Evolutionary conservation across 805 yeast genomes (phyloP).

Genomic region (Yamadazyma nakazawae): DNA sequence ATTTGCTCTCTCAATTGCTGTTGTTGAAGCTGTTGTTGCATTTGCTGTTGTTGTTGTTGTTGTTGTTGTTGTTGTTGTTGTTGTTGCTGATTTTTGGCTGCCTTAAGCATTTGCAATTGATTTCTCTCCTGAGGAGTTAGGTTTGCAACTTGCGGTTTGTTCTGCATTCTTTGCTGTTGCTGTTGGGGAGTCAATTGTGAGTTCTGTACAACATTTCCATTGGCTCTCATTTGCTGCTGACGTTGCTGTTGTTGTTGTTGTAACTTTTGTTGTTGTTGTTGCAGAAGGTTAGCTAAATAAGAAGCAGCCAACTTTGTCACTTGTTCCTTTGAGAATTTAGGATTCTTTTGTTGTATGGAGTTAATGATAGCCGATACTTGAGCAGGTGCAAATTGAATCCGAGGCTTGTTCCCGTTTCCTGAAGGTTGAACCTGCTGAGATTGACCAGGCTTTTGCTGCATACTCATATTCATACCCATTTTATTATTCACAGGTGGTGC

Average conservation of each 20-base stretch:
- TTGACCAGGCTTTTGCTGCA: not conserved
- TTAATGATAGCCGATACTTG: conserved; percentile 65
- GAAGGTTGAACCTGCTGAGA: conserved; percentile 19
- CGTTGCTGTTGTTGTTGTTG: conserved; percentile 25
- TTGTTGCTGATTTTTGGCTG: conserved; percentile 30
- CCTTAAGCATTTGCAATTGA: conserved; percentile 40
- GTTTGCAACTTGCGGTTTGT: conserved; percentile 29
- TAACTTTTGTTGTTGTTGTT: conserved; percentile 42
- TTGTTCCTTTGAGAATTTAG: conserved; percentile 58
- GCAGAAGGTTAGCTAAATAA: conserved; percentile 56
- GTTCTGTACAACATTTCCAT: not conserved
- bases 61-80: conserved; percentile 20
- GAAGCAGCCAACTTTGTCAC: conserved; percentile 65
- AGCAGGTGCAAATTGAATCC: conserved; percentile 51
- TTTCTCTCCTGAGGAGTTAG: conserved; percentile 43
- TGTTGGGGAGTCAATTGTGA: conserved; percentile 6
- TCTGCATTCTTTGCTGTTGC: not conserved
- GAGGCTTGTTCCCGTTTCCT: conserved; percentile 20
- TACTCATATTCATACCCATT: conserved; percentile 1
- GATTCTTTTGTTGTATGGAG: conserved; percentile 64
- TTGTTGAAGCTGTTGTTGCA: conserved; percentile 19
- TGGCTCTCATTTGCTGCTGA: conserved; percentile 16
- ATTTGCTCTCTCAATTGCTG: conserved; percentile 13
- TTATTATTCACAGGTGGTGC: conserved; percentile 11
- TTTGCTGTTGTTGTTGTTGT: conserved; percentile 20